Evolutionary conservation across 768 basidiomycete species (phyloP).

Genomic region (Lactarius deliciosus): DNA sequence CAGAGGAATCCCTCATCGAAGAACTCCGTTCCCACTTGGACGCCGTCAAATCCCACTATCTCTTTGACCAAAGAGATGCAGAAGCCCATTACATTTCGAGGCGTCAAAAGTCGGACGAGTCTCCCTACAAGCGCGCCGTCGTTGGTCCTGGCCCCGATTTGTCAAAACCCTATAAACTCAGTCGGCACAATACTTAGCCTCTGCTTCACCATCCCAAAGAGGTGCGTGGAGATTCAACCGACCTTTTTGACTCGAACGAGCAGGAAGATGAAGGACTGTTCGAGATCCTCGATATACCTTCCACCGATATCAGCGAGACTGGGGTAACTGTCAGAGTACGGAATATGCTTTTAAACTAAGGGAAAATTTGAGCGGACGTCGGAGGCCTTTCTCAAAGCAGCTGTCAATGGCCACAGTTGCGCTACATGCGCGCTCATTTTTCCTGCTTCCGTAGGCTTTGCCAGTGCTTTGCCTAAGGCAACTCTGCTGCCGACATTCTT

Average conservation of each 20-base stretch:
- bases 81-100: conserved; percentile 54
- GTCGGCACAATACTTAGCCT: not conserved
- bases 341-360: conserved; percentile 78
- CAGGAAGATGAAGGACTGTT: conserved; percentile 64
- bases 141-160: conserved; percentile 23
- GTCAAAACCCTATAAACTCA: not conserved
- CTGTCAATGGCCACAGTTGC: conserved; percentile 78
- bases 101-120: conserved; percentile 49
- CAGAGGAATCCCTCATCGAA: conserved; percentile 35
- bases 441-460: conserved; percentile 59
- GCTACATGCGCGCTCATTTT: conserved; percentile 71
- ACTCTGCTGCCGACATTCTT: conserved; percentile 58
- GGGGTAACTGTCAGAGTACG: conserved; percentile 56
- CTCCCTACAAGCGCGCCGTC: conserved; percentile 45
- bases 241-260: conserved; percentile 54
- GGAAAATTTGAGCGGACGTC: conserved; percentile 81
- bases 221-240: conserved; percentile 29
- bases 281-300: conserved; percentile 67
- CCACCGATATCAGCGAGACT: conserved; percentile 50
- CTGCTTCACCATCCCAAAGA: conserved; percentile 17
- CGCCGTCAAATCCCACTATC: conserved; percentile 54
- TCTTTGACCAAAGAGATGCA: conserved; percentile 71
- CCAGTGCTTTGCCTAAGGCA: conserved; percentile 41
- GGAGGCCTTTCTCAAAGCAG: conserved; percentile 66
- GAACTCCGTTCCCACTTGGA: conserved; percentile 48